Conservation (phyloP, 2,329 filamentous ascomycete genomes). For the Alternaria sp. region DNA sequence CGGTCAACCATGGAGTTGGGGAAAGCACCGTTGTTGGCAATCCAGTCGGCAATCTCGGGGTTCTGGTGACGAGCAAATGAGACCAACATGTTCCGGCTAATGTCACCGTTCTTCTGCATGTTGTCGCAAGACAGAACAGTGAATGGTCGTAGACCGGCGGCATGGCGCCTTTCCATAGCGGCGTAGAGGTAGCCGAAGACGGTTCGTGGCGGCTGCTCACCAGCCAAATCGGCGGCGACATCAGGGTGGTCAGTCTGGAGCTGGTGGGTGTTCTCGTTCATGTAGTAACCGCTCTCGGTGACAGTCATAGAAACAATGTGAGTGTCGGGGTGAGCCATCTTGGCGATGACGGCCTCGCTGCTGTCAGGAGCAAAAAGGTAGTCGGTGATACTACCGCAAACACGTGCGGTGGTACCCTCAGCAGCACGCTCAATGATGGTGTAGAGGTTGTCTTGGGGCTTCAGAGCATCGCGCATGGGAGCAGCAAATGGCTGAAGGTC, state of each 20-base stretch:
- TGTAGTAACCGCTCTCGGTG: conserved; percentile 41
- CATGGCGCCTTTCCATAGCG: conserved; percentile 35
- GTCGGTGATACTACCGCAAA: conserved; percentile 38
- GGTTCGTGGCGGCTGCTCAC: conserved; percentile 33
- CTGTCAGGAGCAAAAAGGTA: conserved; percentile 41
- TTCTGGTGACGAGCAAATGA: conserved; percentile 34
- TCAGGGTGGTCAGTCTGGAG: conserved; percentile 37
- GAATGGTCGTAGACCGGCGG: conserved; percentile 37
- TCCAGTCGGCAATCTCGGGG: conserved; percentile 36
- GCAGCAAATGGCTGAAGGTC: conserved; percentile 39
- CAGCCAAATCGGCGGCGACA: conserved; percentile 35
- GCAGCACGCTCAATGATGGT: conserved; percentile 38
- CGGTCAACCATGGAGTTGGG: conserved; percentile 44
- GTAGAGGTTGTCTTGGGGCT: conserved; percentile 39
- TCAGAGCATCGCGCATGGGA: conserved; percentile 35
- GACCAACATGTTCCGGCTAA: conserved; percentile 38
- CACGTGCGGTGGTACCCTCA: conserved; percentile 32
- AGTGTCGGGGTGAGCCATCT: conserved; percentile 41
- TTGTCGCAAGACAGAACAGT: conserved; percentile 44
- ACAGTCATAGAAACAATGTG: conserved; percentile 44
- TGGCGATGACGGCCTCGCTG: conserved; percentile 38
- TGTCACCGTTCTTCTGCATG: conserved; percentile 43
- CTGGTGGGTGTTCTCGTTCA: conserved; percentile 43
- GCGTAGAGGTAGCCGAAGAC: conserved; percentile 39
- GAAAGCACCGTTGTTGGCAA: conserved; percentile 39